Evolutionary conservation across 2,329 filamentous ascomycete genomes (phyloP).

Genomic region (Curvularia sp.): DNA sequence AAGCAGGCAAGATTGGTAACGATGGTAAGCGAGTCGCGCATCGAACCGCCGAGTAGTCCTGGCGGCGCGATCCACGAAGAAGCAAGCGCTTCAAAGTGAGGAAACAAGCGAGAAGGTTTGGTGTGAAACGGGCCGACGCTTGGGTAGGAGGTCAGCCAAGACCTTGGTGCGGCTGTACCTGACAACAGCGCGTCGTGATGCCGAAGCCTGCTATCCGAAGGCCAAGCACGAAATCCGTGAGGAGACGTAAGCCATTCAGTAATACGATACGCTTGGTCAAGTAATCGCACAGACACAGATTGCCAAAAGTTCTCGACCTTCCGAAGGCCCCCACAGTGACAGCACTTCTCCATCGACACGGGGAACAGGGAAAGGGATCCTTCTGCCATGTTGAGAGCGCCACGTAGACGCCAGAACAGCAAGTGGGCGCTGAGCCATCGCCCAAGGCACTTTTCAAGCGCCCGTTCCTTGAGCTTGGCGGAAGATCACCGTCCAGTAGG

Average conservation of each 20-base stretch:
- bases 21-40: background rate
- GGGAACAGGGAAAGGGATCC: conserved; percentile 9
- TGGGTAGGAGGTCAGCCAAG: conserved; percentile 5
- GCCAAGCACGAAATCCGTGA: background rate
- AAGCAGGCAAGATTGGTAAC: background rate
- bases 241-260: background rate
- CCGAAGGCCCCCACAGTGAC: conserved; percentile 3
- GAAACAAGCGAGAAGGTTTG: conserved; percentile 2
- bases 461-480: conserved; percentile 11
- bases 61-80: background rate
- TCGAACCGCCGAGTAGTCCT: background rate
- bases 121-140: conserved; percentile 3
- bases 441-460: conserved; percentile 3
- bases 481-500: conserved; percentile 15
- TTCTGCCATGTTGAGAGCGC: conserved; percentile 21
- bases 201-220: background rate
- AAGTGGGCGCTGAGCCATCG: conserved; percentile 15
- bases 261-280: background rate
- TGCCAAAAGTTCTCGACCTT: conserved; percentile 10
- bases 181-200: background rate
- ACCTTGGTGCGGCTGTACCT: background rate
- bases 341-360: conserved; percentile 5
- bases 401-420: conserved; percentile 8
- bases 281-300: background rate
- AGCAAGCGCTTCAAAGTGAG: conserved; percentile 5